Percentiles rank a stretch among this genome's conserved stretches.
These are phyloP conservation scores for Schizopora paradoxa DNA, from an alignment of 1,284 basidiomycete genomes.

Conservation along the genomic window DNA sequence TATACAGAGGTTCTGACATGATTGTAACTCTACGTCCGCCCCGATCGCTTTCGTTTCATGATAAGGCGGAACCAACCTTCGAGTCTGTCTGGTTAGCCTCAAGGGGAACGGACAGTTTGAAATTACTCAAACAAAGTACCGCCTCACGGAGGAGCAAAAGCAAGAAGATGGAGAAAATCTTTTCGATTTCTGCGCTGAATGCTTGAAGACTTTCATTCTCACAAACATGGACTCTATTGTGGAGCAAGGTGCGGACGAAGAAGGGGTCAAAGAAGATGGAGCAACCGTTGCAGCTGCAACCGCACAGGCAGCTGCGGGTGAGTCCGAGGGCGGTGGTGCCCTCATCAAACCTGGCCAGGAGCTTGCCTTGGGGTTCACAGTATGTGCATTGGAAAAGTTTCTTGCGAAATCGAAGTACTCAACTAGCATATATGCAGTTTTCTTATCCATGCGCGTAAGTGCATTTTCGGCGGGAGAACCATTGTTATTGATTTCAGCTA, in stretches of 20 bases:
- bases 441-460: conserved; percentile 88
- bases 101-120: conserved; percentile 94
- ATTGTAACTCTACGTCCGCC: not conserved
- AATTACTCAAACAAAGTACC: conserved; percentile 96
- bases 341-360: conserved; percentile 64
- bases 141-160: conserved; percentile 96
- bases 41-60: not conserved
- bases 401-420: too few relatives aligned
- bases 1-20: conserved; percentile 1
- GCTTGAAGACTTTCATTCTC: conserved; percentile 83
- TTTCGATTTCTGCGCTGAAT: conserved; percentile 97
- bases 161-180: conserved; percentile 93
- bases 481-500: conserved; percentile 7
- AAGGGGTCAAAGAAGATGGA: not conserved
- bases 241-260: conserved; percentile 8
- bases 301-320: too few relatives aligned
- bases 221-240: conserved; percentile 55
- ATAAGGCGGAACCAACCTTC: conserved; percentile 95
- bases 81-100: conserved; percentile 93
- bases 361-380: conserved; percentile 90
- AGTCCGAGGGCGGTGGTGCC: conserved; percentile 44
- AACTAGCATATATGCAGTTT: conserved; percentile 66
- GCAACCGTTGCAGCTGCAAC: too few relatives aligned
- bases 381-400: too few relatives aligned
- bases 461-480: conserved; percentile 3